phyloP scores from a whole-genome alignment of 768 basidiomycete species.

The Lentinus tigrinus region DNA sequence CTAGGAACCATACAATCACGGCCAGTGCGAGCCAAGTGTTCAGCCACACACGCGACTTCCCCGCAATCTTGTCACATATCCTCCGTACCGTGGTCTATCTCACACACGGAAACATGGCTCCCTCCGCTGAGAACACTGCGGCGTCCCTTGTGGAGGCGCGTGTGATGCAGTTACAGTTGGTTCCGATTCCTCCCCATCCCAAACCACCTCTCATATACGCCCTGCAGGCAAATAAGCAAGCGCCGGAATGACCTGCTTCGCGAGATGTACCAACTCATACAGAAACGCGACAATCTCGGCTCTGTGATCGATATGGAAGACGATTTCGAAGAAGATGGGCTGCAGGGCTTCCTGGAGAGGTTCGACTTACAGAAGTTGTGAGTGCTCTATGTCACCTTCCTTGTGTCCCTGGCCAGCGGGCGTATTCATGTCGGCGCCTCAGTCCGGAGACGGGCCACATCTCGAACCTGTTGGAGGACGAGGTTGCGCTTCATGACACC shows the following conservation, averaged over 20 bases:
- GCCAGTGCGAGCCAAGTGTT: not conserved
- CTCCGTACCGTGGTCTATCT: not conserved
- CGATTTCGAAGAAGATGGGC: conserved; percentile 36
- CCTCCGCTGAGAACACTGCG: not conserved
- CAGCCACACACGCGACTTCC: conserved; percentile 22
- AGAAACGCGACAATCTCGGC: conserved; percentile 47
- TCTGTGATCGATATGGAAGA: conserved; percentile 38
- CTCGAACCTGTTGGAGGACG: conserved; percentile 22
- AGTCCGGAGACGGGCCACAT: conserved; percentile 37
- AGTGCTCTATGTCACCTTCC: conserved; percentile 21
- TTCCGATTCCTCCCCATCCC: not conserved
- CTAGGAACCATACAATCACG: not conserved
- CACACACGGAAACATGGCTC: conserved; percentile 15
- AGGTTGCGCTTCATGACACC: conserved; percentile 19
- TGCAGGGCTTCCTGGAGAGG: conserved; percentile 53
- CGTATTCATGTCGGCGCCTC: not conserved
- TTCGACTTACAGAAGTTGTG: conserved; percentile 56
- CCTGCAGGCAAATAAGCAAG: conserved; percentile 53
- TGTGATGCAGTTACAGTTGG: conserved; percentile 27
- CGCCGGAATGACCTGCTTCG: conserved; percentile 70
- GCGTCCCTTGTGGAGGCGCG: conserved; percentile 28
- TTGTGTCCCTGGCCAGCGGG: conserved; percentile 1
- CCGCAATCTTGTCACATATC: conserved; percentile 11
- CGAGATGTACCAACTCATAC: conserved; percentile 70
- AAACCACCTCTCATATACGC: conserved; percentile 1